phyloP scores from a whole-genome alignment of 257 asterid genomes.

The Misopates orontium region DNA sequence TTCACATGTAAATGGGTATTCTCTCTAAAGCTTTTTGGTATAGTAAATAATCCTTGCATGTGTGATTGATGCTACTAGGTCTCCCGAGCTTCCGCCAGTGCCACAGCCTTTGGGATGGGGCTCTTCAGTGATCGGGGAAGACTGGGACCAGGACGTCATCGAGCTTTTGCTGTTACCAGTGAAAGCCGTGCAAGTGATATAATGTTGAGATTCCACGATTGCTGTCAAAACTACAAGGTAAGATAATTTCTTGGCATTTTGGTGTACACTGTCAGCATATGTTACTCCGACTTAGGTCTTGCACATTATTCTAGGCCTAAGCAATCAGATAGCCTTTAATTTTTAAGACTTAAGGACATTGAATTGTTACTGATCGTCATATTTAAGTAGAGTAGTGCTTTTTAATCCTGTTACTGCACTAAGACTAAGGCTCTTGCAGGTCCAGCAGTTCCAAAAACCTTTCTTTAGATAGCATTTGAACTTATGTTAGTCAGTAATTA shows the following conservation, averaged over 20 bases:
- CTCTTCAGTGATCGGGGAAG: conserved; percentile 79
- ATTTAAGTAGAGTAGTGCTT: conserved; percentile 3
- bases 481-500: conserved; percentile 10
- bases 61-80: conserved; percentile 45
- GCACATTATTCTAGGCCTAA: neutral
- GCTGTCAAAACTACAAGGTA: conserved; percentile 98
- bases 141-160: conserved; percentile 83
- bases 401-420: neutral
- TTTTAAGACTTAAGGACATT: conserved; percentile 11
- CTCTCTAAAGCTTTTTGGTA: conserved; percentile 5
- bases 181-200: conserved; percentile 97
- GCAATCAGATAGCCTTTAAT: neutral
- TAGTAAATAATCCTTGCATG: neutral
- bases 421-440: neutral
- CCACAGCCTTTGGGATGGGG: conserved; percentile 97
- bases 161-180: conserved; percentile 92
- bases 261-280: conserved; percentile 21
- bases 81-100: conserved; percentile 96
- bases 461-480: neutral
- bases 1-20: too few species aligned
- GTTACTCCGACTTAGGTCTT: neutral
- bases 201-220: conserved; percentile 86
- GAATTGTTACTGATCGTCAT: neutral
- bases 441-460: conserved; percentile 3
- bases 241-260: conserved; percentile 12